Percentiles rank a stretch among this genome's conserved stretches.
These are phyloP conservation scores for Hirschfeldia incana DNA, from an alignment of 345 rosid species.

Conservation along the genomic window DNA sequence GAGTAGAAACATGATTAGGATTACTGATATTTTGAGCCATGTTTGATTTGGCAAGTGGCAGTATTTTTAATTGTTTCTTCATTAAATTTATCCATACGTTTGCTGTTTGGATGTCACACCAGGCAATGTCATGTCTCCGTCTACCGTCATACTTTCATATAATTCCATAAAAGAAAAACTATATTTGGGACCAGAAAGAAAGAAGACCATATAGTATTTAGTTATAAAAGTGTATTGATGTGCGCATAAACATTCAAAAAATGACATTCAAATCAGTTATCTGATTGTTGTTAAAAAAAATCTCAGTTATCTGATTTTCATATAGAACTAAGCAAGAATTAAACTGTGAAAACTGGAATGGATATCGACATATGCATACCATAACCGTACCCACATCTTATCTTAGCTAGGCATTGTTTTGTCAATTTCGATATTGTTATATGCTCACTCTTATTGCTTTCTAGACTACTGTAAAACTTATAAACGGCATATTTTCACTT, in stretches of 20 bases:
- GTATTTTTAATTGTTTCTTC: conserved; percentile 10
- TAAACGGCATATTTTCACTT: neutral
- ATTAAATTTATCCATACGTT: conserved; percentile 25
- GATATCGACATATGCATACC: neutral
- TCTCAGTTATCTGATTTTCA: too few relatives aligned
- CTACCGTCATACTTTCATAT: conserved; percentile 31
- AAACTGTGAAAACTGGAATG: neutral
- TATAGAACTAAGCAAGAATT: neutral
- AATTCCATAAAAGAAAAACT: neutral
- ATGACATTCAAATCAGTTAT: neutral
- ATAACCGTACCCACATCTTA: neutral
- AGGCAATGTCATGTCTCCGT: conserved; percentile 28
- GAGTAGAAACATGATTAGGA: neutral
- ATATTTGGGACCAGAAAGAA: conserved; percentile 22
- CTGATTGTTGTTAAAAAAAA: neutral
- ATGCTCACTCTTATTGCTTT: neutral
- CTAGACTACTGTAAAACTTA: neutral
- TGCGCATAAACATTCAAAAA: neutral
- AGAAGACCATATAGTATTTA: neutral
- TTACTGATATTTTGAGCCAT: conserved; percentile 9
- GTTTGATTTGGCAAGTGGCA: conserved; percentile 27
- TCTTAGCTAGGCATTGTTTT: neutral
- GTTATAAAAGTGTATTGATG: neutral
- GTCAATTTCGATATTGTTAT: neutral
- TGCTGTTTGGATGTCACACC: conserved; percentile 33